These are phyloP conservation scores for Dioscorea dumetorum DNA, from an alignment of 106 monocot genomes.

Conservation along the genomic window DNA sequence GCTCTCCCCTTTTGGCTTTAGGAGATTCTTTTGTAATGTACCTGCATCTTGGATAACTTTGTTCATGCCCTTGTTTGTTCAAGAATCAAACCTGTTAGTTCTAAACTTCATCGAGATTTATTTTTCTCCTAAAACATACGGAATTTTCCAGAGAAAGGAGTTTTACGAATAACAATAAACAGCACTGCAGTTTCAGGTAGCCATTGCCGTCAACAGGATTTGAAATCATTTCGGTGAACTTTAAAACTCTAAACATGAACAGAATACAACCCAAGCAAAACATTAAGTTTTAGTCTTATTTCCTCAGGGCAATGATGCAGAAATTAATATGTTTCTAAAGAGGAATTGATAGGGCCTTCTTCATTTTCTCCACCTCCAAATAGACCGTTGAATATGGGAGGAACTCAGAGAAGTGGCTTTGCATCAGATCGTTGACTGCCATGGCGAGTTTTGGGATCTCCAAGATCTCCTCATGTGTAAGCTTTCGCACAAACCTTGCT, in stretches of 20 bases:
- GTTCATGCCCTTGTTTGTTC: no score
- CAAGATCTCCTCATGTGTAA: slow-evolving; percentile 76
- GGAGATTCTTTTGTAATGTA: background rate
- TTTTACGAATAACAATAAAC: no score
- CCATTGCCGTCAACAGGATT: no score
- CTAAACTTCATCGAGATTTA: no score
- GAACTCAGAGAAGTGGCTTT: slow-evolving; percentile 84
- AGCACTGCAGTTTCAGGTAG: no score
- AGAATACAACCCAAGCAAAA: no score
- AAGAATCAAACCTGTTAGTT: no score
- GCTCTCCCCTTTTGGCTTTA: slow-evolving; percentile 62
- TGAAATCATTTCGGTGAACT: background rate
- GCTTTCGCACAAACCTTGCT: slow-evolving; percentile 69
- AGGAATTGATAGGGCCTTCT: slow-evolving; percentile 51
- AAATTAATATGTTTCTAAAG: slow-evolving; percentile 20
- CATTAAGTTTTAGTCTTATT: background rate
- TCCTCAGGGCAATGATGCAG: background rate
- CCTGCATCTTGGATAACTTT: background rate
- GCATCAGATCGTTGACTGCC: slow-evolving; percentile 91
- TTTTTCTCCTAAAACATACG: no score
- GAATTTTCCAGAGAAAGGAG: no score
- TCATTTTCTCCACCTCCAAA: slow-evolving; percentile 90
- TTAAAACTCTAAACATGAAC: no score
- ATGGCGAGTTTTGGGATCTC: slow-evolving; percentile 86
- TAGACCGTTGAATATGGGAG: slow-evolving; percentile 85